phyloP scores from a whole-genome alignment of 495 filamentous ascomycete genomes.

The Neurospora sp. region DNA sequence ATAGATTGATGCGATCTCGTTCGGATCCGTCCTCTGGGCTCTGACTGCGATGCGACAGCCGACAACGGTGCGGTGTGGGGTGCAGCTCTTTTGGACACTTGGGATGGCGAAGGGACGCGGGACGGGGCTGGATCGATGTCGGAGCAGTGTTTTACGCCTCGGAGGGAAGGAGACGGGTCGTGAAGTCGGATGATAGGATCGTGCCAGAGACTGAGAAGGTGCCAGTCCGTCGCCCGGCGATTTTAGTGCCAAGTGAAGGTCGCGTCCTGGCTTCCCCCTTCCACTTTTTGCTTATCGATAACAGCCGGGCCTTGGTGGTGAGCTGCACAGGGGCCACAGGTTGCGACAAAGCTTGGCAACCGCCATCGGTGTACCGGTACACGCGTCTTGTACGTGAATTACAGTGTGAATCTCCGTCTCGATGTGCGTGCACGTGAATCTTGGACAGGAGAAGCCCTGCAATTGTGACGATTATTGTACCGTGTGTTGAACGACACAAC shows the following conservation, averaged over 20 bases:
- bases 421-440: not conserved
- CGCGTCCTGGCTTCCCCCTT: constrained; percentile 3
- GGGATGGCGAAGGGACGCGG: not conserved
- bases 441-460: not conserved
- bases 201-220: not conserved
- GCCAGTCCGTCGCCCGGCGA: not conserved
- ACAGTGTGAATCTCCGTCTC: not conserved
- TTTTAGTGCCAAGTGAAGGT: not conserved
- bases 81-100: not conserved
- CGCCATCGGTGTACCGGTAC: not conserved
- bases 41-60: not conserved
- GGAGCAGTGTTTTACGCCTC: not conserved
- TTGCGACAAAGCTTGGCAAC: not conserved
- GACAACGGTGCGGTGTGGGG: not conserved
- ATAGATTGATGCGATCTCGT: not conserved
- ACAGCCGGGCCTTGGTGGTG: not conserved
- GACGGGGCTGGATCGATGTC: not conserved
- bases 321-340: not conserved
- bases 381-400: not conserved
- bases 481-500: not conserved
- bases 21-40: not conserved
- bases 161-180: not conserved
- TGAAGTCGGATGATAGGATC: not conserved
- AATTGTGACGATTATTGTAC: not conserved
- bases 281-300: constrained; percentile 26